A percentile compares a stretch with the other conserved stretches of the same genome.
phyloP scores from a whole-genome alignment of 2,329 filamentous ascomycete genomes.

The Verticillium nonalfalfae region DNA sequence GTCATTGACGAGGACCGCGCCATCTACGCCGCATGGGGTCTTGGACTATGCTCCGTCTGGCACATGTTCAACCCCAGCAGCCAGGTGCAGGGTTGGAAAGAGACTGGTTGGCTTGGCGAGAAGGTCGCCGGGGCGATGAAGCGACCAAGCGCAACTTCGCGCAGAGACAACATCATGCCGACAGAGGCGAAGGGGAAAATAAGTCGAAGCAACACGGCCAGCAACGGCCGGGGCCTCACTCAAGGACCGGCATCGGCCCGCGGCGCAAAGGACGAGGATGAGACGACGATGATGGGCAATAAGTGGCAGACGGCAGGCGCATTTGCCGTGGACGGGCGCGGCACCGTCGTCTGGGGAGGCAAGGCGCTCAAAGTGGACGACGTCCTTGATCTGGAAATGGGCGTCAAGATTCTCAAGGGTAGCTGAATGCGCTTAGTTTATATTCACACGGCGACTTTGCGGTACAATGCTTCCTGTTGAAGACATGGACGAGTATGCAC shows the following conservation, averaged over 20 bases:
- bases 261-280: slow-evolving; percentile 12
- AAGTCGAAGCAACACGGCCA: slow-evolving; percentile 14
- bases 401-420: slow-evolving; percentile 13
- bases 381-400: slow-evolving; percentile 47
- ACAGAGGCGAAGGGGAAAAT: slow-evolving; percentile 28
- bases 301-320: slow-evolving; percentile 51
- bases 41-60: slow-evolving; percentile 44
- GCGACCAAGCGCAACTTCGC: slow-evolving; percentile 1
- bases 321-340: slow-evolving; percentile 43
- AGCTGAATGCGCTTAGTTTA: not conserved
- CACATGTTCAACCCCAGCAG: slow-evolving; percentile 47
- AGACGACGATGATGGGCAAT: slow-evolving; percentile 42
- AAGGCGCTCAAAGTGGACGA: slow-evolving; percentile 43
- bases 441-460: not conserved
- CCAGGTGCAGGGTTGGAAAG: slow-evolving; percentile 45
- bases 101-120: slow-evolving; percentile 48
- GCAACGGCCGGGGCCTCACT: slow-evolving; percentile 3
- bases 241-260: slow-evolving; percentile 4
- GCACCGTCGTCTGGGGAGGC: slow-evolving; percentile 42
- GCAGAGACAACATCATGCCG: not conserved
- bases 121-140: slow-evolving; percentile 41
- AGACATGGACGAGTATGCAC: not conserved
- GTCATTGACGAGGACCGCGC: slow-evolving; percentile 50
- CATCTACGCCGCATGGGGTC: slow-evolving; percentile 53
- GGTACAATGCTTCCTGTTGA: not conserved